Conservation (phyloP, 2,329 filamentous ascomycete species). For the Cladosporium phlei region DNA sequence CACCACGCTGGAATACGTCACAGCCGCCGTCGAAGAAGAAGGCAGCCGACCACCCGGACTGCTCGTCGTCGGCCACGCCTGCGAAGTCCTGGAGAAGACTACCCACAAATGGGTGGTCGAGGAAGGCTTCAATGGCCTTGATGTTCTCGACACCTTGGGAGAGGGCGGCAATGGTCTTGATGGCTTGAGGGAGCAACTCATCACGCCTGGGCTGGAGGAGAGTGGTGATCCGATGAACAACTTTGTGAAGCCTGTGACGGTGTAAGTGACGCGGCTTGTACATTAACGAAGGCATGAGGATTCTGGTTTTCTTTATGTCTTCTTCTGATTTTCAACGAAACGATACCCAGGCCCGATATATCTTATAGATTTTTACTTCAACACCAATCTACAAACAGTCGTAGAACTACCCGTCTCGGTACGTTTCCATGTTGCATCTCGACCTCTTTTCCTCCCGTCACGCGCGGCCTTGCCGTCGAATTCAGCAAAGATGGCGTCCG, state of each 20-base stretch:
- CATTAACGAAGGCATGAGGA: not conserved
- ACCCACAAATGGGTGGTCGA: conserved; percentile 75
- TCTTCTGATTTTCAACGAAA: conserved; percentile 1
- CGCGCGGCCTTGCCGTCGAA: conserved; percentile 27
- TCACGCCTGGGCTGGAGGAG: conserved; percentile 25
- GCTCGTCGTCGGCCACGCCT: conserved; percentile 78
- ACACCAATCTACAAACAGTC: conserved; percentile 4
- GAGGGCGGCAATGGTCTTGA: conserved; percentile 28
- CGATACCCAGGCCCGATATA: conserved; percentile 7
- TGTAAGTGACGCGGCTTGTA: not conserved
- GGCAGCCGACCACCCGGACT: conserved; percentile 85
- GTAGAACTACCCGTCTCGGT: too few relatives aligned
- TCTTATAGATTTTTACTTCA: conserved; percentile 4
- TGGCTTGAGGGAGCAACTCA: conserved; percentile 25
- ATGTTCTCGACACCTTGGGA: conserved; percentile 42
- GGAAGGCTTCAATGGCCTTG: conserved; percentile 75
- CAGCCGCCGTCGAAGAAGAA: conserved; percentile 77
- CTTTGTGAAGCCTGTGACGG: conserved; percentile 8
- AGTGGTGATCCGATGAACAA: conserved; percentile 12
- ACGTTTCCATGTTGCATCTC: not conserved
- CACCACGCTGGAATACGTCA: conserved; percentile 75
- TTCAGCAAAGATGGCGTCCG: conserved; percentile 23
- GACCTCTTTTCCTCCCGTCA: conserved; percentile 16
- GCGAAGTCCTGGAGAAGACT: conserved; percentile 65
- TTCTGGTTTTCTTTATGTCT: not conserved